Evolutionary conservation across 2,329 filamentous ascomycete genomes (phyloP), one percentile per base, ranked within the genome.

Genomic region (Colletotrichum sp.): DNA sequence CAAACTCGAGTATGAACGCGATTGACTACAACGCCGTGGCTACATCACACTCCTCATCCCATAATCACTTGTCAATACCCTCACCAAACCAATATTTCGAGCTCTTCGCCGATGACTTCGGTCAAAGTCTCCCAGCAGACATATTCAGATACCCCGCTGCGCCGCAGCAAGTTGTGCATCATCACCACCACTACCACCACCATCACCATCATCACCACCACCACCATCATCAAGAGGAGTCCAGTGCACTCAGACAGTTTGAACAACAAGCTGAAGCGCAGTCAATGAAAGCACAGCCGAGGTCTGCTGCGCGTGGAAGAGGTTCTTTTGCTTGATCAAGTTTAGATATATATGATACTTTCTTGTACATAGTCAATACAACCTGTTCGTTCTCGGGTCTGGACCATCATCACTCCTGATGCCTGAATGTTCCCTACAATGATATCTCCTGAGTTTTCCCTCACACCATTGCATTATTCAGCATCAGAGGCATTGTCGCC

Each of bases 181-280:
- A 63, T 7, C 59, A 71, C 2, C 34, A 74, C 15, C 57, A 69
- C 26, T 67, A 72, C n/a, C 69, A 72, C 30, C 44, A 72, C 24
- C 70, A 74, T 30, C 66, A 74, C 21, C 71, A 74, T 28, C 65
- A 74, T 26, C 57, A 74, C 8, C 71, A 74, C 3, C 65, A 74
- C 24, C 66, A 74, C 15, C 65, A 74, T 39, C 65, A 74, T 16
- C 57, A 74, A 16, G 32, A 74, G 28, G 65, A 70, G 18, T 57
- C 68, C 1, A 34, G 36, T 55, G 34, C 24, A 3, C 63, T 68
- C 5, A 18, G 36, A 39, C 44, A 66, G 2, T 66, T 66, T 1
- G 64, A 66, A 44, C 39, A 66, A 30, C 64, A 66, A 18, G 64
- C 64, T 10, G 64, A 66, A 32, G 64, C 64, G 2, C 36, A 49